Base-by-base conservation (phyloP, 495 filamentous ascomycete genomes). In the Daldinia loculata region DNA sequence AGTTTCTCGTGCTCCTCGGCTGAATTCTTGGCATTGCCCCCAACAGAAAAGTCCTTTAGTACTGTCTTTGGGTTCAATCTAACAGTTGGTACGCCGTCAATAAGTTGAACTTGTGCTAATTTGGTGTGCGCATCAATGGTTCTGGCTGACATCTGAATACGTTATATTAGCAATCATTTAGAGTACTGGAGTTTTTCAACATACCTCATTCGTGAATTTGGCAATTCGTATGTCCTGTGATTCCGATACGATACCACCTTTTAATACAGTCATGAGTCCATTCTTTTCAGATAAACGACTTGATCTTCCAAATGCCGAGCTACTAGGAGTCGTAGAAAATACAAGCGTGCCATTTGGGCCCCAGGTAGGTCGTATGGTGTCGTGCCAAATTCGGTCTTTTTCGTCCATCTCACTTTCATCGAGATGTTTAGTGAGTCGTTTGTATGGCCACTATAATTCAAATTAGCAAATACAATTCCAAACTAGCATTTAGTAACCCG, bases 371-470 rank as follows among this genome's bases (percentile, higher is more conserved):
- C 92, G 92, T 83, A 91, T 84, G 63, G 85, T 86, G 60, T 85
- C 76, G 80, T 91, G 88, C 74, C 87, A 90, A 50, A 80, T 82
- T 76, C 82, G 78, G 50, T 93, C 91, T 29, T 78, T 77, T 32
- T 84, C 78, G 68, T 80, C 83, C 84, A 92, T 83, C 52, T 89
- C 79, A 71, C 79, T 81, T 38, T 86, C 80, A 72, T 89, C 86
- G 66, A 85, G 83, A 19, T 86, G 86, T 76, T 93, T 93, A 39
- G 90, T 83, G 73, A 86, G 86, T 77, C 93, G 94, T 77, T 90
- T 83, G 80, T 95, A 93, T 41, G 93, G 93, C 88, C 90, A 97
- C 94, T 98, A 88, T 75, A 84, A 76, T 74, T 77, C 78, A 72
- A 22, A 19, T 80, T 73, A 75, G 74, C 69, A 74, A 45, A 66